Percentiles rank a stretch among this genome's conserved stretches.
These are phyloP conservation scores for Calonectria henricotiae DNA, from an alignment of 2,329 filamentous ascomycete species.

Conservation along the genomic window DNA sequence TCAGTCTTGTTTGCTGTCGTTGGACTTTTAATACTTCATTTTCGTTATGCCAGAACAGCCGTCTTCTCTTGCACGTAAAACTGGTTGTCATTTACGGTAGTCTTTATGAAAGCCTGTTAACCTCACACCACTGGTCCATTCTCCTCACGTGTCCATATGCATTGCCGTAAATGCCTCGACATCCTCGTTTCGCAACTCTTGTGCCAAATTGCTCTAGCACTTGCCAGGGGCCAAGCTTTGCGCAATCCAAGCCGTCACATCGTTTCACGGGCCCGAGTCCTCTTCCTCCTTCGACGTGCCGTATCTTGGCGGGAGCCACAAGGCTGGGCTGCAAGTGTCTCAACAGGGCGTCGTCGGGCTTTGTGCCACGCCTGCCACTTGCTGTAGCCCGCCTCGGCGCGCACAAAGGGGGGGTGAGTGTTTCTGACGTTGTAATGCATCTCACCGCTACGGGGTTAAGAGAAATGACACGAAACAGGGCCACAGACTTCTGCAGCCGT, in stretches of 20 bases:
- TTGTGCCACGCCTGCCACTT: constrained; percentile 35
- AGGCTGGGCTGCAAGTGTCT: constrained; percentile 33
- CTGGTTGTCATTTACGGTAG: too few relatives aligned
- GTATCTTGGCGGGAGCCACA: constrained; percentile 37
- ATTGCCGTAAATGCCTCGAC: background rate
- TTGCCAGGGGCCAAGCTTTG: background rate
- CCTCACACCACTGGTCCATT: background rate
- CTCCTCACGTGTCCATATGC: background rate
- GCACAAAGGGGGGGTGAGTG: background rate
- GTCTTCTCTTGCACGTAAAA: too few relatives aligned
- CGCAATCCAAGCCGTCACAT: background rate
- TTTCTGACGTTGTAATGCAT: constrained; percentile 1
- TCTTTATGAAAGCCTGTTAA: too few relatives aligned
- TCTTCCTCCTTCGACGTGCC: background rate
- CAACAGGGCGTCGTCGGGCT: constrained; percentile 30
- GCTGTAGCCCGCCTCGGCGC: background rate
- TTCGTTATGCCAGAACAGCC: too few relatives aligned
- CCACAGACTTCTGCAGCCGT: background rate
- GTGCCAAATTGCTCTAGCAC: background rate
- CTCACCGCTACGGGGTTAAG: constrained; percentile 9
- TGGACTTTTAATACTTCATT: too few relatives aligned
- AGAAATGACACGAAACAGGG: constrained; percentile 11
- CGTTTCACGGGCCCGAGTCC: background rate
- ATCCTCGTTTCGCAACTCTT: background rate
- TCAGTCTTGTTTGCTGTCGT: too few relatives aligned